Evolutionary conservation across 495 filamentous ascomycete genomes (phyloP), one percentile per base, ranked within the genome.

Genomic region (Filosporella fistucella): DNA sequence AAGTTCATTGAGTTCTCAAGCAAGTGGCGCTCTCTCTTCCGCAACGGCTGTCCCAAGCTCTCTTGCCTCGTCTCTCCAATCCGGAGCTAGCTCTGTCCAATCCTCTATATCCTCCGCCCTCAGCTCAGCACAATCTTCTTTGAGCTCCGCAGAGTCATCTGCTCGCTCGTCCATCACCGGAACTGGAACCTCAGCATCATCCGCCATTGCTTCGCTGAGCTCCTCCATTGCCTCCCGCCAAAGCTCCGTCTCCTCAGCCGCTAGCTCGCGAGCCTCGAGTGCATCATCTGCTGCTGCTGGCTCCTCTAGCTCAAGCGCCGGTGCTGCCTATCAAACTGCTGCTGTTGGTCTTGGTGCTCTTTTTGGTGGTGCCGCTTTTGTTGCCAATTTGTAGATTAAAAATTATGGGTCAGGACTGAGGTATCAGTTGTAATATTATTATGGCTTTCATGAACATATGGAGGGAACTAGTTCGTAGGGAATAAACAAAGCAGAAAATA

Each of bases 291-390:
- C 42, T 42, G 40, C 38, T 29, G 38, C 38, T 30, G 56, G 44
- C 34, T 30, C 32, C 16, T 36, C 40, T 41, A 24, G 48, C 49
- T 16, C 39, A 42, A 42, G 21, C 17, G 38, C 29, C 20, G 55
- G 56, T 26, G 46, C 51, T 21, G 52, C 62, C 4, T 53, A 54
- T 36, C 47, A 59, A 13, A 69, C 63, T 7, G 68, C 51, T 24
- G 67, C 60, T 21, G 35, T 69, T 8, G 68, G 56, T 10, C 26
- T 67, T 10, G 68, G 62, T 22, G 65, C 60, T 25, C 47, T 71
- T 10, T 55, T 68, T 11, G 68, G 67, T 13, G 65, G 58, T 47
- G 63, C 55, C 12, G 65, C 58, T 7, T 43, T 61, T 7, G 47
- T 64, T 12, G 64, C 47, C 36, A 51, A 51, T 43, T n/a, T 57